Evolutionary conservation across 495 filamentous ascomycete species (phyloP).

Genomic region (Neurospora sublineolata): DNA sequence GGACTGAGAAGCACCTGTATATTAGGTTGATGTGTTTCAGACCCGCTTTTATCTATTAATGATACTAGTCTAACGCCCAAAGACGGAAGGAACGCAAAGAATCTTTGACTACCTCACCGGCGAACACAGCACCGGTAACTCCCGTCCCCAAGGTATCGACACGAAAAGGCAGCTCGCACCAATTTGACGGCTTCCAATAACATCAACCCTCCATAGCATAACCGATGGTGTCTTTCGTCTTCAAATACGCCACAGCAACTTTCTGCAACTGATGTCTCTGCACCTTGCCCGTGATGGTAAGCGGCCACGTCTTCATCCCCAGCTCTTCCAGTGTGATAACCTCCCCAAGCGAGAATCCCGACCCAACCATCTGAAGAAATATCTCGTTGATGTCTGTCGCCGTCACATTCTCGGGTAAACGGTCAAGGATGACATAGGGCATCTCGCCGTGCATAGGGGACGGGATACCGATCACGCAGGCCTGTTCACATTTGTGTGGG

Average conservation of each 20-base stretch:
- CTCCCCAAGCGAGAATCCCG: neutral
- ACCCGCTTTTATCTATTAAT: neutral
- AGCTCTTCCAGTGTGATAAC: neutral
- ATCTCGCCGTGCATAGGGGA: neutral
- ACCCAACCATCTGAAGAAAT: neutral
- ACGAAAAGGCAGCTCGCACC: too few species aligned
- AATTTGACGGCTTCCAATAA: neutral
- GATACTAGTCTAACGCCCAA: neutral
- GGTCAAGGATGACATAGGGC: neutral
- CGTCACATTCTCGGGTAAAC: neutral
- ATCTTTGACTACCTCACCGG: neutral
- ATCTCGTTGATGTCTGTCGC: neutral
- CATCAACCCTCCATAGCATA: neutral
- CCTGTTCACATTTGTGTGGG: neutral
- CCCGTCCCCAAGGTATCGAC: too few species aligned
- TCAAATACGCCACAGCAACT: neutral
- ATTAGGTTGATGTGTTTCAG: neutral
- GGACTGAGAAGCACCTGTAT: neutral
- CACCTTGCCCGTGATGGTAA: neutral
- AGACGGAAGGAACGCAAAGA: too few species aligned
- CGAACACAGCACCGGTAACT: neutral
- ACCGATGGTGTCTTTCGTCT: neutral
- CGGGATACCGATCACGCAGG: neutral
- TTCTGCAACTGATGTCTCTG: neutral
- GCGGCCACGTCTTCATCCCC: neutral